Evolutionary conservation across 73 alveolate species (phyloP), one percentile per base, ranked within the genome.

Genomic region (Tetrahymena thermophila): DNA sequence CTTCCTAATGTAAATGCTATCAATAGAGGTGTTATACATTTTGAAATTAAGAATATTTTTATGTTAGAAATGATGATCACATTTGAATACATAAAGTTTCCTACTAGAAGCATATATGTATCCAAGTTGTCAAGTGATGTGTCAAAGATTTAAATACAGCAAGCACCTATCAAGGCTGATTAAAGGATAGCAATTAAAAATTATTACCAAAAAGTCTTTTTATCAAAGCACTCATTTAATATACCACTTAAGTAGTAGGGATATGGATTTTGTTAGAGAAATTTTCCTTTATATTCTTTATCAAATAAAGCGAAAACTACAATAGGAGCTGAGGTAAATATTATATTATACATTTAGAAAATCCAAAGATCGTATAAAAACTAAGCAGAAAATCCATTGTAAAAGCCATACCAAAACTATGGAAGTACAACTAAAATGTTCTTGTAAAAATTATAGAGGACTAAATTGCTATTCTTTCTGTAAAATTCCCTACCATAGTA

Each of bases 401-500:
- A 97, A 94, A 97, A 96, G 25, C 98, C 97, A 58, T 96, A 98
- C 84, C 97, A 97, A 21, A 98, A 43, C 56, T 98, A 98, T 19
- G 98, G 55, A 43, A 97, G 94, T 35, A 94, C 98, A n/a, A 96
- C 40, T n/a, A 97, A 95, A 31, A 98, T 96, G 93, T 98, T 98
- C 94, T 98, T 98, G 95, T 97, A 98, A 96, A 98, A 98, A 94
- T 97, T 98, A 96, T 97, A 98, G 93, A 97, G 85, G 13, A 98
- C 97, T 93, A 98, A 85, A 43, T 85, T 93, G 42, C 98, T 95
- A 21, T 97, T 96, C 94, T 99, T 97, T 34, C 97, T 96, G 93
- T 98, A 98, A 23, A 98, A 98, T 93, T 96, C 97, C 96, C 99
- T 98, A 3, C 99, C 99, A 98, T 99, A 99, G 83, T 96, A 98